Evolutionary conservation across 1,139 yeast species (phyloP).

Genomic region (Komagataea norvegica): DNA sequence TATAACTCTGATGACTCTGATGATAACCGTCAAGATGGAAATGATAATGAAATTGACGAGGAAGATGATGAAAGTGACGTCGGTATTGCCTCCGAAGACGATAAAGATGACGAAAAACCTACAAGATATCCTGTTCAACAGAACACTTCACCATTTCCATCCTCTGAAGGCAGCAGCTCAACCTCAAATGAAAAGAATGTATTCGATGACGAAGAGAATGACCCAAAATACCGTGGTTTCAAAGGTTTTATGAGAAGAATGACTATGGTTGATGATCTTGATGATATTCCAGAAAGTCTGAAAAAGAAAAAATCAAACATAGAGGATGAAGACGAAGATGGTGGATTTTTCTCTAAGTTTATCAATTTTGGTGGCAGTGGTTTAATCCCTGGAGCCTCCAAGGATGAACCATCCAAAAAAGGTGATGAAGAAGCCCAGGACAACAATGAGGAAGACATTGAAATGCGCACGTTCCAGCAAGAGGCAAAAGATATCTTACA

Average conservation of each 20-base stretch:
- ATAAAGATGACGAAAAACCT: neutral
- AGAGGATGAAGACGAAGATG: conserved; percentile 18
- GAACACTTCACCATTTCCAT: neutral
- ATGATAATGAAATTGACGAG: conserved; percentile 3
- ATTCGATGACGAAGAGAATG: conserved; percentile 13
- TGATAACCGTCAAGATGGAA: conserved; percentile 18
- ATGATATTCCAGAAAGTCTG: conserved; percentile 13
- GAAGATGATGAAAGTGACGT: conserved; percentile 6
- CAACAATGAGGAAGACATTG: conserved; percentile 16
- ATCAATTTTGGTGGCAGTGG: conserved; percentile 28
- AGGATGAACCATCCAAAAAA: conserved; percentile 5
- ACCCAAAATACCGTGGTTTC: conserved; percentile 19
- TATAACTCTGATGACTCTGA: conserved; percentile 18
- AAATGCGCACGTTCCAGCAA: conserved; percentile 17
- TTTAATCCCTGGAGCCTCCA: conserved; percentile 28
- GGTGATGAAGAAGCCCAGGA: conserved; percentile 22
- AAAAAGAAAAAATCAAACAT: conserved; percentile 8
- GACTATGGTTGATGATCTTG: conserved; percentile 16
- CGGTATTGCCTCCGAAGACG: conserved; percentile 5
- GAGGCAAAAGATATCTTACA: conserved; percentile 29
- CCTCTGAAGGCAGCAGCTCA: neutral
- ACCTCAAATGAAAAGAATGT: conserved; percentile 2
- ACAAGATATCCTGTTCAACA: neutral
- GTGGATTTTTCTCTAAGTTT: conserved; percentile 27
- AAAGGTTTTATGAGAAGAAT: conserved; percentile 24